These are phyloP conservation scores for Hanseniaspora hatyaiensis DNA, from an alignment of 805 yeast genomes.

Conservation along the genomic window DNA sequence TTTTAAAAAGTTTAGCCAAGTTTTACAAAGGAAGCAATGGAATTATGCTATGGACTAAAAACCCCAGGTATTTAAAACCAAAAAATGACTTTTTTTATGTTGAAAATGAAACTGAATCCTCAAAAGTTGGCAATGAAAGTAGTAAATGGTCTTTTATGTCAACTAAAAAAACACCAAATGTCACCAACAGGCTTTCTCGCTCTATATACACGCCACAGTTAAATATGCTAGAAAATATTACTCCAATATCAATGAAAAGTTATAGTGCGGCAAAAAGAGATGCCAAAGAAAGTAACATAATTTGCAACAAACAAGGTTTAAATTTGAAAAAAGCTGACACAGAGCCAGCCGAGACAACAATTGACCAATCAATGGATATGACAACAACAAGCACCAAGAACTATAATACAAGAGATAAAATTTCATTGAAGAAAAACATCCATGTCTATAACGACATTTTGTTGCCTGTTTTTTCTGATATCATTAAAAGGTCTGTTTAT, in stretches of 20 bases:
- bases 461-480: constrained; percentile 9
- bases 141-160: constrained; percentile 1
- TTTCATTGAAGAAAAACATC: constrained; percentile 17
- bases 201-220: too few relatives aligned
- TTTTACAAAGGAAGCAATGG: constrained; percentile 5
- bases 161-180: constrained; percentile 9
- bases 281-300: too few relatives aligned
- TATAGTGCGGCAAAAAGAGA: too few relatives aligned
- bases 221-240: constrained; percentile 12
- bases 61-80: constrained; percentile 3
- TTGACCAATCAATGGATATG: constrained; percentile 19
- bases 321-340: background rate
- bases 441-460: constrained; percentile 36
- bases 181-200: constrained; percentile 7
- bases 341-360: constrained; percentile 15
- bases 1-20: constrained; percentile 16
- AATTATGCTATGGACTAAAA: constrained; percentile 6
- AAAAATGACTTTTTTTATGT: background rate
- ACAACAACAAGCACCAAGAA: too few relatives aligned
- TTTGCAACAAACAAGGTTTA: constrained; percentile 4
- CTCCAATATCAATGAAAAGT: constrained; percentile 11
- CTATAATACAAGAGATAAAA: background rate
- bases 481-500: constrained; percentile 38
- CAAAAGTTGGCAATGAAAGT: background rate
- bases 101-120: background rate